These are phyloP conservation scores for Candida neerlandica DNA, from an alignment of 1,139 yeast species.

Conservation along the genomic window DNA sequence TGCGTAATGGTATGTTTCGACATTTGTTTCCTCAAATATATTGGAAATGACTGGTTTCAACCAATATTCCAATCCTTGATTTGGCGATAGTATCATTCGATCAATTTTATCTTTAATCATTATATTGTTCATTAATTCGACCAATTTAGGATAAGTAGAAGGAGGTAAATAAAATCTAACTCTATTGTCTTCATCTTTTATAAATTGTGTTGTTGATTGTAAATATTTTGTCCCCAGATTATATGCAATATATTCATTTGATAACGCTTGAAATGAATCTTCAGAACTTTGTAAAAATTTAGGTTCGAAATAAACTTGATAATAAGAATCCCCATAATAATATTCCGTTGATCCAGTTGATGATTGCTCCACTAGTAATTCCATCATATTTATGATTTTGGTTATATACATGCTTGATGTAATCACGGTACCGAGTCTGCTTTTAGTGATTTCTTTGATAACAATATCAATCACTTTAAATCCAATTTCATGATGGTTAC, in stretches of 20 bases:
- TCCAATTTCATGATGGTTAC: constrained; percentile 54
- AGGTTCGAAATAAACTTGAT: constrained; percentile 69
- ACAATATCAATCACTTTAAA: constrained; percentile 49
- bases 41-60: constrained; percentile 36
- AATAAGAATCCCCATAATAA: constrained; percentile 54
- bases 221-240: constrained; percentile 55
- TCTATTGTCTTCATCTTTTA: constrained; percentile 61
- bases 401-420: constrained; percentile 61
- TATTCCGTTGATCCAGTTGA: constrained; percentile 37
- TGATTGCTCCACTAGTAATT: constrained; percentile 41
- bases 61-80: constrained; percentile 63
- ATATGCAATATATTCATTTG: constrained; percentile 44
- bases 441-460: constrained; percentile 59
- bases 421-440: constrained; percentile 61
- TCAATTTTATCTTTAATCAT: constrained; percentile 64
- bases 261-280: constrained; percentile 53
- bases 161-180: constrained; percentile 57
- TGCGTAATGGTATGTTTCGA: constrained; percentile 18
- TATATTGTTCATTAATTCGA: constrained; percentile 60
- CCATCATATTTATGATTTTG: constrained; percentile 71
- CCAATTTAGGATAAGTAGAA: constrained; percentile 54
- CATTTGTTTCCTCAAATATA: constrained; percentile 20
- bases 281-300: constrained; percentile 57
- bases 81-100: constrained; percentile 41
- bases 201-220: constrained; percentile 52